Percentiles rank a stretch among this genome's conserved stretches.
phyloP scores from a whole-genome alignment of 2,329 filamentous ascomycete genomes.

The Huntiella abstrusa region DNA sequence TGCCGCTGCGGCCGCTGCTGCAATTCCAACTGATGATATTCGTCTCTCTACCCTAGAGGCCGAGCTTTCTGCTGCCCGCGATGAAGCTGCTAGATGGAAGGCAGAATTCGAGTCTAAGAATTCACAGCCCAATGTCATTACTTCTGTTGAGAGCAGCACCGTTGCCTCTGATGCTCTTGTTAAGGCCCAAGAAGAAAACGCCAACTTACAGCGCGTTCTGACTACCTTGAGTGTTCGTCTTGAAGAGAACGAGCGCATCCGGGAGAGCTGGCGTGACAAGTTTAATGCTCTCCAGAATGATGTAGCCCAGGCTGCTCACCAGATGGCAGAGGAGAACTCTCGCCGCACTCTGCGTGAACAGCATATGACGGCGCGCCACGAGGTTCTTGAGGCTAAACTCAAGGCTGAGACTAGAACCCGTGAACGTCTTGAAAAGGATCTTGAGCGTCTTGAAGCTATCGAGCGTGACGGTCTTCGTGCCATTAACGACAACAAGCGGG shows the following conservation, averaged over 20 bases:
- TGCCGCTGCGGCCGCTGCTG: not conserved
- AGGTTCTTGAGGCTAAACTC: conserved; percentile 59
- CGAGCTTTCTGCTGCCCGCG: conserved; percentile 34
- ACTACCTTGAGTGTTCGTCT: conserved; percentile 58
- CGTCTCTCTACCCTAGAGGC: conserved; percentile 49
- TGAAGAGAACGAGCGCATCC: conserved; percentile 68
- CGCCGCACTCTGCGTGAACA: conserved; percentile 62
- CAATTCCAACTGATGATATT: conserved; percentile 29
- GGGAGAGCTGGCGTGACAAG: conserved; percentile 68
- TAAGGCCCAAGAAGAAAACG: conserved; percentile 42
- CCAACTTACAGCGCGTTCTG: conserved; percentile 55
- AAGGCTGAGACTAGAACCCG: conserved; percentile 55
- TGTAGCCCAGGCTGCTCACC: conserved; percentile 58
- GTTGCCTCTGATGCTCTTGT: conserved; percentile 38
- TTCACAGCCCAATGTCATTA: conserved; percentile 16
- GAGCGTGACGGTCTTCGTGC: conserved; percentile 48
- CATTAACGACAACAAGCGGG: conserved; percentile 40
- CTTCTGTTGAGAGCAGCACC: conserved; percentile 32
- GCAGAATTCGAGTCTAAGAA: conserved; percentile 39
- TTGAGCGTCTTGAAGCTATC: conserved; percentile 44
- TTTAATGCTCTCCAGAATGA: conserved; percentile 75
- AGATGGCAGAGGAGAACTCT: conserved; percentile 68
- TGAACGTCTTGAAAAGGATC: conserved; percentile 46
- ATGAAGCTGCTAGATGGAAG: conserved; percentile 42
- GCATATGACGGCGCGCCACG: conserved; percentile 58